phyloP scores from a whole-genome alignment of 148 eudicot species.

The Heliamphora exappendiculata region DNA sequence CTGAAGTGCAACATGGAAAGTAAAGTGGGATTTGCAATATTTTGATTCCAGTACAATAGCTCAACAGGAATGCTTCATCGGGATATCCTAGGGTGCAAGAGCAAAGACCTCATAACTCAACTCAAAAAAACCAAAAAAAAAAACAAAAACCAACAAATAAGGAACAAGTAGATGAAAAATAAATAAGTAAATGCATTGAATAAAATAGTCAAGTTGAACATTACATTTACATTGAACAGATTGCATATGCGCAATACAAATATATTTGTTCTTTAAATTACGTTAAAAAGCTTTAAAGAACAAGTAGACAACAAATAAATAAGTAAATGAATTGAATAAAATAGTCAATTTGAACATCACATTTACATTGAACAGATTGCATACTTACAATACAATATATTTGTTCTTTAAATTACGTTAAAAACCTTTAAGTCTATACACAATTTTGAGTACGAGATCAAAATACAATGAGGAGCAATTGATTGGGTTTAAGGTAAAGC shows the following conservation, averaged over 20 bases:
- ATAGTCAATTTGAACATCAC: too few relatives aligned
- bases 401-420: not conserved
- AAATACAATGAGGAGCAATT: not conserved
- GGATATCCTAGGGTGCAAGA: not conserved
- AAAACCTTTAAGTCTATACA: not conserved
- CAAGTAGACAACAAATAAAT: too few relatives aligned
- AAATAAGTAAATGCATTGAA: not conserved
- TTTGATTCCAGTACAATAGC: not conserved
- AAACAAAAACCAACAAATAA: not conserved
- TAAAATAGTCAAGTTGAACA: not conserved
- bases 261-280: too few relatives aligned
- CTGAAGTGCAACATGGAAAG: not conserved
- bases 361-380: too few relatives aligned
- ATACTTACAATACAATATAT: not conserved
- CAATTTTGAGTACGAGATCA: not conserved
- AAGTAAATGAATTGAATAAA: too few relatives aligned
- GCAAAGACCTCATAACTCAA: not conserved
- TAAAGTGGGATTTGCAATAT: not conserved
- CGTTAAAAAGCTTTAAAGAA: too few relatives aligned
- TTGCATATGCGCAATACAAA: too few relatives aligned
- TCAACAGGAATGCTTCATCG: too few relatives aligned
- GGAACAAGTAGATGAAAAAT: too few relatives aligned
- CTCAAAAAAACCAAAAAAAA: not conserved
- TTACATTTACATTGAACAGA: not conserved
- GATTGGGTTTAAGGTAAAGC: not conserved